phyloP scores from a whole-genome alignment of 495 filamentous ascomycete genomes.

The Talaromyces adpressus region DNA sequence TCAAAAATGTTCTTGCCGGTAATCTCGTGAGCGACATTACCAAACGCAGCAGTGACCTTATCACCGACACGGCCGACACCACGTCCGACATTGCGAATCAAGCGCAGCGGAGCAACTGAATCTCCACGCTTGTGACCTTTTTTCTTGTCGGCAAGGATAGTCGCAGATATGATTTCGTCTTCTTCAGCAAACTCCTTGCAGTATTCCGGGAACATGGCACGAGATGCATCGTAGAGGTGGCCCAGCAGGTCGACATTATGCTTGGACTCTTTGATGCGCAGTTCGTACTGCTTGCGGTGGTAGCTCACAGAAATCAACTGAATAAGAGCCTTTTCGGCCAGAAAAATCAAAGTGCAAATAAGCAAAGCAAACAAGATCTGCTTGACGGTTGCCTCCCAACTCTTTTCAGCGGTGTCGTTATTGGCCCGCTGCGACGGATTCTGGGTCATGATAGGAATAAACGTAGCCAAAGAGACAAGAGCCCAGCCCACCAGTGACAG shows the following conservation, averaged over 20 bases:
- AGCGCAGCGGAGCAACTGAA: slow-evolving; percentile 64
- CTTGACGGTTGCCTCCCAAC: slow-evolving; percentile 58
- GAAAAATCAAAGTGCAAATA: slow-evolving; percentile 68
- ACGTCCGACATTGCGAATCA: slow-evolving; percentile 55
- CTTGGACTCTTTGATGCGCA: slow-evolving; percentile 83
- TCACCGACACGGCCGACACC: slow-evolving; percentile 79
- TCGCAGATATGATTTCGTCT: slow-evolving; percentile 82
- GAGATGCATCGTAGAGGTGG: slow-evolving; percentile 82
- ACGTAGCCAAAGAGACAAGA: slow-evolving; percentile 70
- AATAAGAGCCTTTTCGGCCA: slow-evolving; percentile 76
- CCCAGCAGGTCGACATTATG: slow-evolving; percentile 71
- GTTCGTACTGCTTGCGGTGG: slow-evolving; percentile 86
- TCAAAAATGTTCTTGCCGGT: slow-evolving; percentile 94
- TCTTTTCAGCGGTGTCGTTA: slow-evolving; percentile 25
- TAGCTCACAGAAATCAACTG: slow-evolving; percentile 93
- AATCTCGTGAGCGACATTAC: slow-evolving; percentile 89
- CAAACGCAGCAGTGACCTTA: slow-evolving; percentile 85
- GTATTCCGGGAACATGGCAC: slow-evolving; percentile 82
- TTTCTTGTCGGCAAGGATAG: slow-evolving; percentile 45
- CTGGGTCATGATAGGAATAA: slow-evolving; percentile 56
- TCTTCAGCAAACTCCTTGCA: slow-evolving; percentile 86
- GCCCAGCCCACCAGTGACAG: slow-evolving; percentile 85
- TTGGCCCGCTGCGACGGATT: slow-evolving; percentile 29
- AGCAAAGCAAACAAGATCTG: slow-evolving; percentile 69
- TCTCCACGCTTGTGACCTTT: slow-evolving; percentile 43